phyloP scores from a whole-genome alignment of 2,329 filamentous ascomycete genomes.

The Hortaea sp. region DNA sequence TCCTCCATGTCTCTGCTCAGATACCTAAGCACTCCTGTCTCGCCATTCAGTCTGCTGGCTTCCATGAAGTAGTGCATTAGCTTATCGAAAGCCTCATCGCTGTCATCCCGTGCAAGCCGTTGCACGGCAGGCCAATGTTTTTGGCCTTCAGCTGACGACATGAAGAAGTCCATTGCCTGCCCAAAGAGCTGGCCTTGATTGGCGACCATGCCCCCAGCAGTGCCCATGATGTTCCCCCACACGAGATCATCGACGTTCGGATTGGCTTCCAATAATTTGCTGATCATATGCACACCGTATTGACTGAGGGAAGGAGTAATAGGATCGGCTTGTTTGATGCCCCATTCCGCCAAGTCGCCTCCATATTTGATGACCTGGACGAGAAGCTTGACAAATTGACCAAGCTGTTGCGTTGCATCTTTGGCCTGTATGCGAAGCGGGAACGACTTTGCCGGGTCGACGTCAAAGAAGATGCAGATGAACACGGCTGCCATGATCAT shows the following conservation, averaged over 20 bases:
- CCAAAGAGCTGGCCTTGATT: conserved; percentile 50
- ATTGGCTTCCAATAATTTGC: conserved; percentile 39
- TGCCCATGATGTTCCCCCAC: conserved; percentile 49
- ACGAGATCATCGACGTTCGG: conserved; percentile 39
- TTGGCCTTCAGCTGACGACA: conserved; percentile 36
- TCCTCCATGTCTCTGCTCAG: conserved; percentile 22
- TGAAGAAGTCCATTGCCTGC: conserved; percentile 48
- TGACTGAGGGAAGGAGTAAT: conserved; percentile 33
- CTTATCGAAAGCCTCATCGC: conserved; percentile 36
- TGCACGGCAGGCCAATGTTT: conserved; percentile 40
- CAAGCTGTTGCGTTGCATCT: conserved; percentile 39
- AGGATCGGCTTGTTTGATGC: conserved; percentile 33
- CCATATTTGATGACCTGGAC: conserved; percentile 35
- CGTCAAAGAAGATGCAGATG: conserved; percentile 45
- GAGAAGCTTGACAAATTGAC: conserved; percentile 40
- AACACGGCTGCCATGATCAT: conserved; percentile 44
- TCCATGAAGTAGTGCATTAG: conserved; percentile 43
- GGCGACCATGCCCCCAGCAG: conserved; percentile 45
- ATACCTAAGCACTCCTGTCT: conserved; percentile 33
- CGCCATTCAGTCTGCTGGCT: conserved; percentile 33
- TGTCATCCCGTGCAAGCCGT: conserved; percentile 36
- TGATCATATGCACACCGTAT: conserved; percentile 48
- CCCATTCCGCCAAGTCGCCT: conserved; percentile 28
- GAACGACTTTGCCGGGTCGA: conserved; percentile 43
- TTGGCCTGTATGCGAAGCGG: conserved; percentile 40